Evolutionary conservation across 257 asterid genomes (phyloP).

Genomic region (Dorcoceras hygrometricum): DNA sequence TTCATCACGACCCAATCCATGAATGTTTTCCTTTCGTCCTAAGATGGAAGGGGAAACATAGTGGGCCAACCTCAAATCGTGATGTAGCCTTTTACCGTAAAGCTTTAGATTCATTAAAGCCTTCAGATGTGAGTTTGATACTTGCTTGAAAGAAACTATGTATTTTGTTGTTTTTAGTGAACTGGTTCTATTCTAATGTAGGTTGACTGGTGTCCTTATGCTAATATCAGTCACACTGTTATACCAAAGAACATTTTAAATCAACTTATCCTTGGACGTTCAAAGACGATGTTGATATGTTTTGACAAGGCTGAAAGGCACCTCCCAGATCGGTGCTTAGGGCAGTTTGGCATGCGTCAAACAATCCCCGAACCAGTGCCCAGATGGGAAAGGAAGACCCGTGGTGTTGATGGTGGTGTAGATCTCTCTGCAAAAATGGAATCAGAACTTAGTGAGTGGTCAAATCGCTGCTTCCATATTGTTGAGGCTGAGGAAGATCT

Average conservation of each 20-base stretch:
- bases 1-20: conserved; percentile 85
- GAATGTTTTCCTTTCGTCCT: conserved; percentile 98
- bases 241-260: conserved; percentile 71
- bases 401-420: conserved; percentile 96
- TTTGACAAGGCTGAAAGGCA: conserved; percentile 96
- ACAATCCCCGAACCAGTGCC: conserved; percentile 74
- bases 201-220: conserved; percentile 97
- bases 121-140: conserved; percentile 50
- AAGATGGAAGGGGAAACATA: conserved; percentile 98
- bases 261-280: conserved; percentile 81
- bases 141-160: not conserved
- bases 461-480: conserved; percentile 63
- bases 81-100: conserved; percentile 92
- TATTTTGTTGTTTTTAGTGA: conserved; percentile 8
- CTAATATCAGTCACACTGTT: conserved; percentile 75
- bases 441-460: conserved; percentile 83
- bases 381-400: conserved; percentile 92
- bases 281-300: conserved; percentile 93
- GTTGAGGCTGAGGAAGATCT: conserved; percentile 83
- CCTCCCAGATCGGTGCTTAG: conserved; percentile 92
- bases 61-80: conserved; percentile 86
- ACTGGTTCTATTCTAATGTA: conserved; percentile 27
- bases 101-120: conserved; percentile 57
- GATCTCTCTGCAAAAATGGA: conserved; percentile 84
- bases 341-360: conserved; percentile 91